Conservation (phyloP, 208 protist genomes). For the Leishmania arabica region DNA sequence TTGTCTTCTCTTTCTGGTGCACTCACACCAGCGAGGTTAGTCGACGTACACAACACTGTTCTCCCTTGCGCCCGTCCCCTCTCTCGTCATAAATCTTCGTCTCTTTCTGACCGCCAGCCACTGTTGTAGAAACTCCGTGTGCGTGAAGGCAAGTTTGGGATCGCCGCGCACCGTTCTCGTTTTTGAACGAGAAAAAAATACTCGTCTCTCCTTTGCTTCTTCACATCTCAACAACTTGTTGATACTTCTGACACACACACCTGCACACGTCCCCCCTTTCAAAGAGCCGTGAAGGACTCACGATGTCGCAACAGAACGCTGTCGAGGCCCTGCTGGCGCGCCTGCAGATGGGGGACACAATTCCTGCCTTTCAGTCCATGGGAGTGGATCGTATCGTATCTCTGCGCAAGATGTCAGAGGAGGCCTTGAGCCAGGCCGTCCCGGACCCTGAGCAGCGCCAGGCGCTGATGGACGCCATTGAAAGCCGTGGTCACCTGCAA, state of each 20-base stretch:
- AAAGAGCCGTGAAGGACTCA: neutral
- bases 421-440: constrained; percentile 62
- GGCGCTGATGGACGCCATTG: constrained; percentile 72
- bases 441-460: constrained; percentile 75
- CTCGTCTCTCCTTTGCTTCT: neutral
- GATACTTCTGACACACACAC: neutral
- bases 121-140: neutral
- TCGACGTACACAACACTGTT: neutral
- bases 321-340: constrained; percentile 80
- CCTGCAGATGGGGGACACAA: constrained; percentile 73
- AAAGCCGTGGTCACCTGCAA: constrained; percentile 59
- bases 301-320: constrained; percentile 42
- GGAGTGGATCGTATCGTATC: constrained; percentile 73
- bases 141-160: neutral
- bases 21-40: neutral
- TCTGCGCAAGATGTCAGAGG: constrained; percentile 75
- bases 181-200: neutral
- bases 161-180: neutral
- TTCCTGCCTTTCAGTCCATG: constrained; percentile 73
- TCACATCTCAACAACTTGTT: neutral
- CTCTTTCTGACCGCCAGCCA: neutral
- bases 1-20: neutral
- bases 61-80: neutral
- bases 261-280: neutral
- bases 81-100: neutral